phyloP scores from a whole-genome alignment of 2,329 filamentous ascomycete species.

The Colletotrichum phormii region DNA sequence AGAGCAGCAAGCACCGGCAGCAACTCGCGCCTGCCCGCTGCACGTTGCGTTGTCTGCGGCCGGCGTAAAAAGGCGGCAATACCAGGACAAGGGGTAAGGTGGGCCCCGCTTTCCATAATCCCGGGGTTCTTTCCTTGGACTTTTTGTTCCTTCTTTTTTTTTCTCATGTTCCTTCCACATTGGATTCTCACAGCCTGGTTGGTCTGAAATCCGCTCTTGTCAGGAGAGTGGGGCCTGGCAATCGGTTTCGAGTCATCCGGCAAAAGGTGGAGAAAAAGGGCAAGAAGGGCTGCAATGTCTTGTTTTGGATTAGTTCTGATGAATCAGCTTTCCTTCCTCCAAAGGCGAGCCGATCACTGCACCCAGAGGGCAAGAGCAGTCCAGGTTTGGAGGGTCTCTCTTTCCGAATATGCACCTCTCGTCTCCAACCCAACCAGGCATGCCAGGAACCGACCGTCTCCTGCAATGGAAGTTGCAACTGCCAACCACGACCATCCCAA shows the following conservation, averaged over 20 bases:
- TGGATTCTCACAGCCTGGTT: neutral
- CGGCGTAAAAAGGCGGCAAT: constrained; percentile 22
- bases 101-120: neutral
- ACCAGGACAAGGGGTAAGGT: neutral
- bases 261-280: neutral
- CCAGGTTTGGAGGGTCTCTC: neutral
- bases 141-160: constrained; percentile 37
- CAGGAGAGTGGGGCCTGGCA: constrained; percentile 10
- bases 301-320: neutral
- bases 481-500: neutral
- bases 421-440: neutral
- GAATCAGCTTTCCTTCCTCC: neutral
- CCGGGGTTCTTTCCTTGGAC: neutral
- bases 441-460: neutral
- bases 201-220: neutral
- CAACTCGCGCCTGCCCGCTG: neutral
- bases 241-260: constrained; percentile 28
- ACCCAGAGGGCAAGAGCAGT: neutral
- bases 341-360: neutral
- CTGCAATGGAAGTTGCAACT: neutral
- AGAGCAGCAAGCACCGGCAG: neutral
- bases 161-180: neutral
- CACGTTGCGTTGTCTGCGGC: constrained; percentile 18
- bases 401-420: neutral
- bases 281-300: neutral